Evolutionary conservation across 2,329 filamentous ascomycete genomes (phyloP), one percentile per base, ranked within the genome.

Genomic region (Diaporthe citri): DNA sequence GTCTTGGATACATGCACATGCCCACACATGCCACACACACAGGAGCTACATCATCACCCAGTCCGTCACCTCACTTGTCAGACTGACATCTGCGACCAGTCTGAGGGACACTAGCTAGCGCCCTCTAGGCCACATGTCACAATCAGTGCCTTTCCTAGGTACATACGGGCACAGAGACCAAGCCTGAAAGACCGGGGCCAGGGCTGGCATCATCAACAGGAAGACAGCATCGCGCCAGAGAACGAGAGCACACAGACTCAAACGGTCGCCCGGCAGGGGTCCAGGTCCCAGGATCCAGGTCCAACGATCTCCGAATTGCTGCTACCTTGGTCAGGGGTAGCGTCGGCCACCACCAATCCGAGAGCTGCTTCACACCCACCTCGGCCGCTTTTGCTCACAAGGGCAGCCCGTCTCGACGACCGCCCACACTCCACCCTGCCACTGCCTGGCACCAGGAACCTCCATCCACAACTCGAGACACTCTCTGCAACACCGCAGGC

Each of bases 401-500:
- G 64, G 56, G 57, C 57, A 64, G 43, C 71, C 71, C 46, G 60
- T 55, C 71, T 64, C 43, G 43, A 72, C 46, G 71, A 55, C 71
- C 57, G 60, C 66, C 66, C 43, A 36, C 36, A 62, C 66, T 60
- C 56, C 62, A 60, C 62, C 72, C 55, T 70, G 66, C 72, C 25
- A 34, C 51, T 41, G 39, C 41, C 74, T 52, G 67, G 46, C 57
- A 55, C 60, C 71, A 64, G 71, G 71, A 64, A 72, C 57, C 46
- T 72, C 77, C 80, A 76, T 79, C 80, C 80, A 79, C 77, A 77
- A 80, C 78, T 82, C 81, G 82, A 85, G 82, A 85, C 84, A 82
- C 81, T 80, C 82, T 79, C 81, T 82, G 84, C 83, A 83, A 84
- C 83, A 83, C 77, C 80, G 57, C 57, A 64, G 56, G 41, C 55